phyloP scores from a whole-genome alignment of 2,329 filamentous ascomycete genomes.

The Berkeleyomyces rouxiae region DNA sequence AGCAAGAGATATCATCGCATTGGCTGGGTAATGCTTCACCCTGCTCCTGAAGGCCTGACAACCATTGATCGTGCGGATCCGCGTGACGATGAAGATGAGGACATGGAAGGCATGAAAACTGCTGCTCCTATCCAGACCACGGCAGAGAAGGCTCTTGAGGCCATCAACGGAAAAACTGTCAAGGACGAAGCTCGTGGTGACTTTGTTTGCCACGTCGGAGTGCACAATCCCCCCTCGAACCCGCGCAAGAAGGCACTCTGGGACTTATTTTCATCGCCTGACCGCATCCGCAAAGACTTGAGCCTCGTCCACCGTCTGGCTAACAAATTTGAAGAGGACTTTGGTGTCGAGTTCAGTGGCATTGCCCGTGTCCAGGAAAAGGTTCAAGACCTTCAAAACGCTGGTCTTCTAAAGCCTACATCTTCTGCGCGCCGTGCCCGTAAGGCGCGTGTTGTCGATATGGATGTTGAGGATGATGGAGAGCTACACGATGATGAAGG shows the following conservation, averaged over 20 bases:
- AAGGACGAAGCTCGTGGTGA: conserved; percentile 87
- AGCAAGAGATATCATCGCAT: conserved; percentile 95
- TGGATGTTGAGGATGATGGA: conserved; percentile 37
- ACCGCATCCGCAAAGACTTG: conserved; percentile 82
- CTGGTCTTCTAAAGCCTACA: conserved; percentile 58
- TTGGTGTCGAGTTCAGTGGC: conserved; percentile 62
- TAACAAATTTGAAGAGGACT: conserved; percentile 68
- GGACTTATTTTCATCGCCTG: conserved; percentile 89
- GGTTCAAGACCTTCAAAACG: conserved; percentile 62
- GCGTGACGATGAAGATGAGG: conserved; percentile 37
- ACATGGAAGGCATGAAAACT: conserved; percentile 34
- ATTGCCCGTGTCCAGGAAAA: conserved; percentile 69
- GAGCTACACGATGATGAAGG: conserved; percentile 57
- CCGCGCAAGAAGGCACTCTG: conserved; percentile 89
- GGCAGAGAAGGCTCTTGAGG: conserved; percentile 74
- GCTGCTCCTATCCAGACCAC: conserved; percentile 35
- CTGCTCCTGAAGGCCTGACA: conserved; percentile 48
- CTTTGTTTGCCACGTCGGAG: conserved; percentile 92
- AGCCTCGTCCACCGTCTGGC: conserved; percentile 68
- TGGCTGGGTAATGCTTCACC: conserved; percentile 94
- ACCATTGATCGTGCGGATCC: conserved; percentile 56
- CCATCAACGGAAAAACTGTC: conserved; percentile 95
- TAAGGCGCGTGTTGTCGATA: conserved; percentile 29
- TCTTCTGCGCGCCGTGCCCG: conserved; percentile 43
- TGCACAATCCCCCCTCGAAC: conserved; percentile 75